Evolutionary conservation across 345 rosid species (phyloP).

Genomic region (Physaria fendleri): DNA sequence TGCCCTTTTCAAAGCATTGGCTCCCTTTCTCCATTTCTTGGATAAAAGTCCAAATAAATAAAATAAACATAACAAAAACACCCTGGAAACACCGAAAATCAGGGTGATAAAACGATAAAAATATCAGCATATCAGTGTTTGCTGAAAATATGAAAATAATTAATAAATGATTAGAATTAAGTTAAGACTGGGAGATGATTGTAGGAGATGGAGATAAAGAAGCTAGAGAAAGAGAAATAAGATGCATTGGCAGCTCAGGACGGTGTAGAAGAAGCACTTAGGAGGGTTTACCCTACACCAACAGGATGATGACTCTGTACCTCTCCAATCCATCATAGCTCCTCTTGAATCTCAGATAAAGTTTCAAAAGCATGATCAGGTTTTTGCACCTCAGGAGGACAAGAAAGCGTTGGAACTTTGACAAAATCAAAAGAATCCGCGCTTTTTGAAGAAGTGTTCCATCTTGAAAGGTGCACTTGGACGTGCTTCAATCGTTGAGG

Average conservation of each 20-base stretch:
- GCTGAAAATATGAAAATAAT: not conserved
- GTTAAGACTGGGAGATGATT: not conserved
- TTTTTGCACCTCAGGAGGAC: conserved; percentile 62
- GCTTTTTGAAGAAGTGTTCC: conserved; percentile 80
- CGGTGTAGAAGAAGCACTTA: conserved; percentile 79
- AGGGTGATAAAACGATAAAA: no score
- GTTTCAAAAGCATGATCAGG: conserved; percentile 72
- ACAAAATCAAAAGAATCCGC: conserved; percentile 81
- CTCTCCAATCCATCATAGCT: conserved; percentile 65
- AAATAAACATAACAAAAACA: no score
- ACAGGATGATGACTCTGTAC: conserved; percentile 59
- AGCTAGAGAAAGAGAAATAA: conserved; percentile 52
- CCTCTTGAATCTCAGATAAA: conserved; percentile 85
- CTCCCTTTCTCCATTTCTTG: no score
- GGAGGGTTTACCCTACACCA: conserved; percentile 63
- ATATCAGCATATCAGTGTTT: no score
- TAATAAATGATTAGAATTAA: not conserved
- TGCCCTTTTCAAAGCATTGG: no score
- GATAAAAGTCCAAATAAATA: no score
- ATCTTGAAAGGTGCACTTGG: conserved; percentile 82
- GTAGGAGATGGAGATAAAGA: conserved; percentile 76
- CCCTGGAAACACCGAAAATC: no score
- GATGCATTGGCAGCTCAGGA: conserved; percentile 86
- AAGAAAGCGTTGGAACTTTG: conserved; percentile 81
- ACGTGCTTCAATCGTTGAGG: conserved; percentile 86